Percentiles rank a stretch among this genome's conserved stretches.
Evolutionary conservation across 1,284 basidiomycete species (phyloP).

Genomic region (Caloboletus firmus): DNA sequence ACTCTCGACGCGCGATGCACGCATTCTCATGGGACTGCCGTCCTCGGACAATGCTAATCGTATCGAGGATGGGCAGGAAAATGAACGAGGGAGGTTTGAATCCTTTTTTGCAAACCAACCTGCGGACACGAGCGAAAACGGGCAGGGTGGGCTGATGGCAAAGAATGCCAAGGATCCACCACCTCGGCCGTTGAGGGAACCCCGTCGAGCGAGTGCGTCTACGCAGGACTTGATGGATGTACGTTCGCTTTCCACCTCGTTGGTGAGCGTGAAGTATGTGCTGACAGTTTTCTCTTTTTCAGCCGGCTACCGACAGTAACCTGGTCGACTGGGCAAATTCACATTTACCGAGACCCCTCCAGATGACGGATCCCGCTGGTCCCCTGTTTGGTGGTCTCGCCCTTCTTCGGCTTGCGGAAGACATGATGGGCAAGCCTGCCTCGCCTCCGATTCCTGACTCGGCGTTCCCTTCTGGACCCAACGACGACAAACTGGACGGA

Average conservation of each 20-base stretch:
- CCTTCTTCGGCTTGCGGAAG: slow-evolving; percentile 74
- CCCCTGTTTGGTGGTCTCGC: slow-evolving; percentile 66
- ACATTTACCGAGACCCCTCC: slow-evolving; percentile 68
- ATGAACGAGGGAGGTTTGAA: slow-evolving; percentile 49
- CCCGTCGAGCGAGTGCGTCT: slow-evolving; percentile 45
- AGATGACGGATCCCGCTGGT: slow-evolving; percentile 54
- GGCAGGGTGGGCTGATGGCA: slow-evolving; percentile 7
- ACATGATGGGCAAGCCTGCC: slow-evolving; percentile 66
- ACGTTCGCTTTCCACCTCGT: background rate
- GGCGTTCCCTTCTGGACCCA: slow-evolving; percentile 66
- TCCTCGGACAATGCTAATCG: slow-evolving; percentile 35
- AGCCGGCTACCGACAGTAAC: slow-evolving; percentile 42
- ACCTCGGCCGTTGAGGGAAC: slow-evolving; percentile 62
- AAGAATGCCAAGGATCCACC: slow-evolving; percentile 40
- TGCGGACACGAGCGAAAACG: slow-evolving; percentile 20
- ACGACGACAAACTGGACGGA: slow-evolving; percentile 83
- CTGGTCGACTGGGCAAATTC: slow-evolving; percentile 87
- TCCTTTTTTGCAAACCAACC: slow-evolving; percentile 55
- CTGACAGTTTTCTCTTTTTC: background rate
- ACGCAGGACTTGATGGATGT: slow-evolving; percentile 40
- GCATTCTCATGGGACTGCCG: slow-evolving; percentile 71
- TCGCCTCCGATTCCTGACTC: slow-evolving; percentile 74
- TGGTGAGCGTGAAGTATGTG: background rate
- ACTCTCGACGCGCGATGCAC: slow-evolving; percentile 83
- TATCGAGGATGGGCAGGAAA: slow-evolving; percentile 36